Conservation (phyloP, 192 early-diverging fungal species). For the Backusella liffmaniae region DNA sequence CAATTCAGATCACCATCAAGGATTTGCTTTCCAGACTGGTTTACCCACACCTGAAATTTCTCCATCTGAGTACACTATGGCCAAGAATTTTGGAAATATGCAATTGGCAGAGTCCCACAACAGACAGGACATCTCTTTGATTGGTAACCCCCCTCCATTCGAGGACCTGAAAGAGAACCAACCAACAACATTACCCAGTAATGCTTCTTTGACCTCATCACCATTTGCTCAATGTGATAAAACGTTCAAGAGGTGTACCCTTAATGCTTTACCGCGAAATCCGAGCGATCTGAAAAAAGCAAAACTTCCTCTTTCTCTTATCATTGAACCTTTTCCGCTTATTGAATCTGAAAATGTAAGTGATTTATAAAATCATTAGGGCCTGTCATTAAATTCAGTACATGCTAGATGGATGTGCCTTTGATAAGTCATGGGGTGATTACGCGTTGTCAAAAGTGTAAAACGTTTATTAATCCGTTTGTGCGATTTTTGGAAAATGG, state of each 20-base stretch:
- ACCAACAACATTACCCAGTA: constrained; percentile 41
- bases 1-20: not conserved
- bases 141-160: constrained; percentile 47
- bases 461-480: constrained; percentile 95
- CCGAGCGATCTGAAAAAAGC: constrained; percentile 68
- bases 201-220: constrained; percentile 17
- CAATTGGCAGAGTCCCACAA: not conserved
- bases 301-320: constrained; percentile 74
- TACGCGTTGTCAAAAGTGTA: constrained; percentile 89
- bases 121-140: constrained; percentile 33
- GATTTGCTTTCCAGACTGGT: not conserved
- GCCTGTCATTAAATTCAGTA: not conserved
- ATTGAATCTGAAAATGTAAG: constrained; percentile 66
- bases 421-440: constrained; percentile 82
- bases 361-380: not conserved
- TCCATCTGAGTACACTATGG: not conserved
- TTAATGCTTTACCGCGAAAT: constrained; percentile 76
- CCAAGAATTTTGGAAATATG: not conserved
- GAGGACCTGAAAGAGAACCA: constrained; percentile 39
- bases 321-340: constrained; percentile 71
- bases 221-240: constrained; percentile 15
- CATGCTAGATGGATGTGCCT: constrained; percentile 64
- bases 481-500: constrained; percentile 92
- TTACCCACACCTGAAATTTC: not conserved
- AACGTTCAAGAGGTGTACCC: constrained; percentile 57